These are phyloP conservation scores for Colletotrichum tabaci DNA, from an alignment of 2,329 filamentous ascomycete species.

Conservation along the genomic window DNA sequence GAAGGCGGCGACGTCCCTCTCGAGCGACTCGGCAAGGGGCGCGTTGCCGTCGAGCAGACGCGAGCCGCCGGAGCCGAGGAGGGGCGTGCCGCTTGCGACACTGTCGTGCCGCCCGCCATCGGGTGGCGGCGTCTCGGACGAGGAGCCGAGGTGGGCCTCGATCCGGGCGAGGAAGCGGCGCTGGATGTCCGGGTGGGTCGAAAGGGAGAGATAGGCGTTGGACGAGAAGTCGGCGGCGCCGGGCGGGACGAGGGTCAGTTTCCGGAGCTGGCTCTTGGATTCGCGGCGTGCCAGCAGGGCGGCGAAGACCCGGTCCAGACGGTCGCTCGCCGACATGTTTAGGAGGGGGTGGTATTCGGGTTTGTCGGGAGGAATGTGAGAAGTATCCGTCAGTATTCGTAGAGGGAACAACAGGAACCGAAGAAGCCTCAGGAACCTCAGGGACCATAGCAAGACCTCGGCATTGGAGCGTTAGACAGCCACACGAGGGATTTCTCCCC, in stretches of 20 bases:
- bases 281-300: slow-evolving; percentile 41
- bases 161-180: slow-evolving; percentile 72
- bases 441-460: too few relatives aligned
- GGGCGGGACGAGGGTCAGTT: slow-evolving; percentile 71
- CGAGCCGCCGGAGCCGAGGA: slow-evolving; percentile 67
- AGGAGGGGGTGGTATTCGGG: not conserved
- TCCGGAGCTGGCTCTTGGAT: slow-evolving; percentile 57
- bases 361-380: not conserved
- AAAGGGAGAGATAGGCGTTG: slow-evolving; percentile 85
- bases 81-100: slow-evolving; percentile 56
- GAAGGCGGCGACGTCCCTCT: slow-evolving; percentile 62
- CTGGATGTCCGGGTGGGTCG: slow-evolving; percentile 65
- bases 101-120: not conserved
- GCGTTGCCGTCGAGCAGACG: slow-evolving; percentile 69
- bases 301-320: slow-evolving; percentile 32
- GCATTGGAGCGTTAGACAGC: too few relatives aligned
- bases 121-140: not conserved
- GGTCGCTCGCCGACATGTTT: slow-evolving; percentile 36
- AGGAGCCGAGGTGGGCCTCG: slow-evolving; percentile 30
- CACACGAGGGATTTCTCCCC: slow-evolving; percentile 18
- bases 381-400: not conserved
- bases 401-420: too few relatives aligned
- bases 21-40: slow-evolving; percentile 59
- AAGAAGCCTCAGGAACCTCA: too few relatives aligned
- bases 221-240: slow-evolving; percentile 84